Percentiles rank a stretch among this genome's conserved stretches.
Evolutionary conservation across 768 basidiomycete species (phyloP).

Genomic region (Glaciozyma martinii): DNA sequence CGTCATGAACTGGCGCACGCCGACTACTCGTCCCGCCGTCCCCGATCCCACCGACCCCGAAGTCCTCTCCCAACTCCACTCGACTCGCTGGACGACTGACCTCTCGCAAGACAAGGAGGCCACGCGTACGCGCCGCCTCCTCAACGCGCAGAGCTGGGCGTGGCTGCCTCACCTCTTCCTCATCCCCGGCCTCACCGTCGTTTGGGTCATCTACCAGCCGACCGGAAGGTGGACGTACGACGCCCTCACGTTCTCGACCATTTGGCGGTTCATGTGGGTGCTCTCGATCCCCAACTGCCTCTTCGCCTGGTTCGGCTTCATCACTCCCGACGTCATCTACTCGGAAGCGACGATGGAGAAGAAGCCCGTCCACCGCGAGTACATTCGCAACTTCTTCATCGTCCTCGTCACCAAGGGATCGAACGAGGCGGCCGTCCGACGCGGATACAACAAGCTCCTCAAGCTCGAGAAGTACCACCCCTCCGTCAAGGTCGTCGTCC

Average conservation of each 20-base stretch:
- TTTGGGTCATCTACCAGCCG: conserved; percentile 36
- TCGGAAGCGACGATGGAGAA: conserved; percentile 32
- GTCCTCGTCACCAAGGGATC: conserved; percentile 39
- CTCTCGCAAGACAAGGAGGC: conserved; percentile 35
- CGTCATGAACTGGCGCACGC: conserved; percentile 36
- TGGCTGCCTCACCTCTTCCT: conserved; percentile 37
- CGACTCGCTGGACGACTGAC: conserved; percentile 37
- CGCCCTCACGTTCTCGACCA: conserved; percentile 35
- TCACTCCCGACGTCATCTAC: conserved; percentile 36
- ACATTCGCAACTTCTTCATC: conserved; percentile 39
- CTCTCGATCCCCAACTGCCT: conserved; percentile 38
- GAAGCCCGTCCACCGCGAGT: conserved; percentile 36
- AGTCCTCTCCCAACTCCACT: conserved; percentile 37
- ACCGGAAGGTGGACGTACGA: conserved; percentile 35
- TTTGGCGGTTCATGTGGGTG: conserved; percentile 38
- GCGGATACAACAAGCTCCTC: conserved; percentile 38
- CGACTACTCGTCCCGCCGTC: conserved; percentile 33
- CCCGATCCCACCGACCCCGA: conserved; percentile 36
- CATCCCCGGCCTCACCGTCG: conserved; percentile 35
- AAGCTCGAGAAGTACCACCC: conserved; percentile 39
- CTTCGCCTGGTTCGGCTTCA: conserved; percentile 37
- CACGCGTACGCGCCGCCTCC: conserved; percentile 33
- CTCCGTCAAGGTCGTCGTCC: conserved; percentile 37
- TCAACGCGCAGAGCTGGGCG: conserved; percentile 34
- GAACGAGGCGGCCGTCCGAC: conserved; percentile 37